A percentile compares a stretch with the other conserved stretches of the same genome.
These are phyloP conservation scores for Aspergillus avenaceus DNA, from an alignment of 495 filamentous ascomycete species.

Conservation along the genomic window DNA sequence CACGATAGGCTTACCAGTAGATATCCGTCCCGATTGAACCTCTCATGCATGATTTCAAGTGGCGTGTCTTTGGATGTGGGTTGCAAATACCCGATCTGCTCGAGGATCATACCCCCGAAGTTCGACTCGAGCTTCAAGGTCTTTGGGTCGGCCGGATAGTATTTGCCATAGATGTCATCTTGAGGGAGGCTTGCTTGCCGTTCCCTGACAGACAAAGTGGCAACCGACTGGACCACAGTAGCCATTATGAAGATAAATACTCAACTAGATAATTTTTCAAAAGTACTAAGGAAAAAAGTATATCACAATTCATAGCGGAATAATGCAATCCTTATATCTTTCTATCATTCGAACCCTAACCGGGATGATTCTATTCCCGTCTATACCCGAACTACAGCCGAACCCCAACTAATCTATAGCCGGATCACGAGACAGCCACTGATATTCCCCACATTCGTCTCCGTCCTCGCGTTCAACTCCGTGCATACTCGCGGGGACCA, in stretches of 20 bases:
- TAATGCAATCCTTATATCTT: no score
- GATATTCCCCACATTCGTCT: background rate
- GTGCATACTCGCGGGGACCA: background rate
- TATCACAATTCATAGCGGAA: no score
- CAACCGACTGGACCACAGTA: background rate
- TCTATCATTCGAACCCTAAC: no score
- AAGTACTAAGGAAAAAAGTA: no score
- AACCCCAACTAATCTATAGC: background rate
- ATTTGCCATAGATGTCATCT: background rate
- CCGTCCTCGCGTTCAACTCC: background rate
- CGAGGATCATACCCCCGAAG: background rate
- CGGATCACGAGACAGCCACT: no score
- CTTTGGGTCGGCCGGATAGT: background rate
- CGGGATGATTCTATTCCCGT: background rate
- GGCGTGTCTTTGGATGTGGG: background rate
- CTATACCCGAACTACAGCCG: constrained; percentile 3
- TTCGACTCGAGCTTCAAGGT: background rate
- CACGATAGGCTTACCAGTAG: constrained; percentile 3
- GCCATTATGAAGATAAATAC: background rate
- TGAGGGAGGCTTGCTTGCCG: background rate
- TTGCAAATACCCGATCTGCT: background rate
- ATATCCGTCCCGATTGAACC: constrained; percentile 1
- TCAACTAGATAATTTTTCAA: no score
- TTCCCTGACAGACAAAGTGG: background rate
- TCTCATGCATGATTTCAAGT: background rate